phyloP scores from a whole-genome alignment of 768 basidiomycete species.

The Lactarius akahatsu region DNA sequence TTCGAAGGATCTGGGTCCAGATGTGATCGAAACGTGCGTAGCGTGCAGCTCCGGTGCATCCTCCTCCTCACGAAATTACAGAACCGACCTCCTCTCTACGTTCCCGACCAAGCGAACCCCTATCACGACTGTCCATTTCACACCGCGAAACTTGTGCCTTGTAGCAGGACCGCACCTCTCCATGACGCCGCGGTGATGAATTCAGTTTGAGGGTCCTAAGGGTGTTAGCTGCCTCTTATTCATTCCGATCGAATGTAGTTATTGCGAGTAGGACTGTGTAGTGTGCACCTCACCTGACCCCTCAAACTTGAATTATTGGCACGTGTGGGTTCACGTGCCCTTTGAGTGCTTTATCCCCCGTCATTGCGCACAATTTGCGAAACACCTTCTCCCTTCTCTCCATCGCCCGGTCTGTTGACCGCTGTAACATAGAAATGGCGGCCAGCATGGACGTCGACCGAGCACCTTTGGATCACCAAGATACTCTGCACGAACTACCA shows the following conservation, averaged over 20 bases:
- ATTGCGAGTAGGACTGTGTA: not conserved
- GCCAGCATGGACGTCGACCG: constrained; percentile 29
- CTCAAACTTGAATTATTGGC: not conserved
- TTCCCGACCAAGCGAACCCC: constrained; percentile 97
- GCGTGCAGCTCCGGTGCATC: constrained; percentile 18
- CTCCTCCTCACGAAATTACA: constrained; percentile 36
- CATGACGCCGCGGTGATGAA: constrained; percentile 42
- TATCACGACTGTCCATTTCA: constrained; percentile 89
- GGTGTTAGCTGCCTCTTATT: constrained; percentile 1
- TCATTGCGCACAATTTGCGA: not conserved
- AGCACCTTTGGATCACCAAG: constrained; percentile 1
- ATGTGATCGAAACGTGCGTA: constrained; percentile 70
- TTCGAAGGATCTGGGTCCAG: constrained; percentile 42
- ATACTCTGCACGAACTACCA: constrained; percentile 14
- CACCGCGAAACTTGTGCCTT: constrained; percentile 89
- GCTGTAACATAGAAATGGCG: constrained; percentile 18
- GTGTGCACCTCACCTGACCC: not conserved
- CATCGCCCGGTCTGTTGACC: constrained; percentile 1
- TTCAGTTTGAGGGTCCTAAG: not conserved
- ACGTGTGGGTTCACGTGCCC: constrained; percentile 19
- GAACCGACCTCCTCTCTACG: constrained; percentile 82
- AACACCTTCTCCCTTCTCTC: not conserved
- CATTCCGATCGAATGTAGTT: constrained; percentile 15
- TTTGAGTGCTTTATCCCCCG: not conserved
- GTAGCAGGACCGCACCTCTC: constrained; percentile 76